Evolutionary conservation across 1,284 basidiomycete genomes (phyloP).

Genomic region (Ceratobasidium sp.): DNA sequence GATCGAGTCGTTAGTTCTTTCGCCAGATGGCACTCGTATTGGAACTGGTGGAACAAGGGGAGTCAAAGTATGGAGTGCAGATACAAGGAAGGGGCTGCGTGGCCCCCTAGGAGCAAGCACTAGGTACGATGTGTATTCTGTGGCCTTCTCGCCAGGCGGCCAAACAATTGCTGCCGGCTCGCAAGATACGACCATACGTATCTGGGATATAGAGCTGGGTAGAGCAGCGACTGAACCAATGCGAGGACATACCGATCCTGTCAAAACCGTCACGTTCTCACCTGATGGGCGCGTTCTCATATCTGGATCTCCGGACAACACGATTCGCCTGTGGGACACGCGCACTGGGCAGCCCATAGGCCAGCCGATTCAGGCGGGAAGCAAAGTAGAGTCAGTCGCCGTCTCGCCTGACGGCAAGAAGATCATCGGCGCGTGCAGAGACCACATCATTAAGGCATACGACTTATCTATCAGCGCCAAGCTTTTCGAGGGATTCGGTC

Average conservation of each 20-base stretch:
- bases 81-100: neutral
- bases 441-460: neutral
- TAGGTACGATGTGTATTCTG: neutral
- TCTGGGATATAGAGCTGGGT: conserved; percentile 6
- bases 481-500: neutral
- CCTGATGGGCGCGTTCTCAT: conserved; percentile 15
- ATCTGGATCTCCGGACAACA: conserved; percentile 32
- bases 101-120: neutral
- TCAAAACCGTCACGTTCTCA: conserved; percentile 32
- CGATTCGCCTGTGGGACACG: conserved; percentile 29
- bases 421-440: neutral
- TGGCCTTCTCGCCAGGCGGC: conserved; percentile 15
- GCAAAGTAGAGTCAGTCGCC: neutral
- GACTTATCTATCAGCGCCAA: neutral
- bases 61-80: neutral
- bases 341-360: neutral
- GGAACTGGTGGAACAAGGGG: neutral
- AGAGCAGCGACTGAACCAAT: neutral
- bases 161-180: conserved; percentile 10
- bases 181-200: neutral
- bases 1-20: no score
- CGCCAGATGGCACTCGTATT: neutral
- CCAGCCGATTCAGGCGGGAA: neutral
- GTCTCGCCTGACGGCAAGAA: conserved; percentile 27
- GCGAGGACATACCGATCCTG: neutral